Conservation (phyloP, 1,284 basidiomycete genomes). For the Tylopilus sp. region DNA sequence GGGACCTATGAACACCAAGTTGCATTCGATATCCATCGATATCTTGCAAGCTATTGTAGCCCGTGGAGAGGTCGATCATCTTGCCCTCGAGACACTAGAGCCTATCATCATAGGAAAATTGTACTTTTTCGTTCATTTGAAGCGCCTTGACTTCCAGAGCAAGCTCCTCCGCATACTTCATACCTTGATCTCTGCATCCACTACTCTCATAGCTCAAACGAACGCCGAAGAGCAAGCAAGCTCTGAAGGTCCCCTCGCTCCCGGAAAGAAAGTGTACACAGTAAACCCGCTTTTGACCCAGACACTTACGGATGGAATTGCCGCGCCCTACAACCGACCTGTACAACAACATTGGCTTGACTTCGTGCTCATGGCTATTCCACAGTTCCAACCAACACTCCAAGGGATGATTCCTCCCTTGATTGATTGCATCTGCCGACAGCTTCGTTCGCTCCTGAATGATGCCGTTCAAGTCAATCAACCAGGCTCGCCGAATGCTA, state of each 20-base stretch:
- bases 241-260: slow-evolving; percentile 25
- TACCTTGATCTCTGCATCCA: slow-evolving; percentile 67
- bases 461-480: slow-evolving; percentile 50
- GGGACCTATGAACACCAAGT: slow-evolving; percentile 54
- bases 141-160: slow-evolving; percentile 80
- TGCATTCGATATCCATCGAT: slow-evolving; percentile 76
- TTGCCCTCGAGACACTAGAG: slow-evolving; percentile 62
- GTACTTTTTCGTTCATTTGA: slow-evolving; percentile 65
- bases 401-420: slow-evolving; percentile 70
- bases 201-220: slow-evolving; percentile 23
- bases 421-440: slow-evolving; percentile 75
- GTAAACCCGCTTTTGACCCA: slow-evolving; percentile 71
- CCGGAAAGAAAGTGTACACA: slow-evolving; percentile 37
- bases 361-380: slow-evolving; percentile 87
- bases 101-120: slow-evolving; percentile 70
- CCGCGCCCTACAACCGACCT: slow-evolving; percentile 62
- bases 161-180: slow-evolving; percentile 90
- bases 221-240: slow-evolving; percentile 30
- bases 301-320: slow-evolving; percentile 77
- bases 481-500: slow-evolving; percentile 39
- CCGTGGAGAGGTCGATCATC: slow-evolving; percentile 67
- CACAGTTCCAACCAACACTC: slow-evolving; percentile 72
- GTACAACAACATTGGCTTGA: slow-evolving; percentile 95
- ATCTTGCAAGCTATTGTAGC: slow-evolving; percentile 78
- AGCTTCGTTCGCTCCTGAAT: slow-evolving; percentile 56